Evolutionary conservation across 2,329 filamentous ascomycete genomes (phyloP).

Genomic region (Torrubiella hemipterigena): DNA sequence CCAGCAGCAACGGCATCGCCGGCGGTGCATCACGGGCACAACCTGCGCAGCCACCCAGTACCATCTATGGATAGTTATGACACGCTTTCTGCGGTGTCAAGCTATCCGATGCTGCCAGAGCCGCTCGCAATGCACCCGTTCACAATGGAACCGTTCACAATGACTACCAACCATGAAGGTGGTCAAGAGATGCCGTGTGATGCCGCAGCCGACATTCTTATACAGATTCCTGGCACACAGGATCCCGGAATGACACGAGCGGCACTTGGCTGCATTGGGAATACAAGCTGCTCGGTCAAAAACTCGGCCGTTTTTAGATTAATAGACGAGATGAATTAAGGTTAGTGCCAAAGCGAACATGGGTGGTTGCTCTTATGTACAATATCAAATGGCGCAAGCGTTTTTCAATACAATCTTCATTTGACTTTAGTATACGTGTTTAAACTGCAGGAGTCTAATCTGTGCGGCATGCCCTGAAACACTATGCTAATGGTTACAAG

Average conservation of each 20-base stretch:
- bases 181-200: neutral
- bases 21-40: neutral
- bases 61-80: neutral
- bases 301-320: conserved; percentile 1
- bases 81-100: no score
- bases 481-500: neutral
- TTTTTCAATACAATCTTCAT: neutral
- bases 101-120: no score
- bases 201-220: neutral
- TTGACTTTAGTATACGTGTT: neutral
- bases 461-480: neutral
- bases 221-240: neutral
- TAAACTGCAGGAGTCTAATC: neutral
- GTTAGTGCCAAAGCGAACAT: neutral
- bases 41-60: neutral
- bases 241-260: neutral
- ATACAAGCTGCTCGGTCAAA: conserved; percentile 1
- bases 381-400: neutral
- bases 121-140: neutral
- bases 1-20: neutral
- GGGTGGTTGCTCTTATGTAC: no score
- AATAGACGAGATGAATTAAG: conserved; percentile 1
- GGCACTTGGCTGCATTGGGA: neutral
- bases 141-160: neutral
- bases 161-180: neutral